Base-by-base conservation (phyloP, 257 asterid species). In the Verbascum thapsus region DNA sequence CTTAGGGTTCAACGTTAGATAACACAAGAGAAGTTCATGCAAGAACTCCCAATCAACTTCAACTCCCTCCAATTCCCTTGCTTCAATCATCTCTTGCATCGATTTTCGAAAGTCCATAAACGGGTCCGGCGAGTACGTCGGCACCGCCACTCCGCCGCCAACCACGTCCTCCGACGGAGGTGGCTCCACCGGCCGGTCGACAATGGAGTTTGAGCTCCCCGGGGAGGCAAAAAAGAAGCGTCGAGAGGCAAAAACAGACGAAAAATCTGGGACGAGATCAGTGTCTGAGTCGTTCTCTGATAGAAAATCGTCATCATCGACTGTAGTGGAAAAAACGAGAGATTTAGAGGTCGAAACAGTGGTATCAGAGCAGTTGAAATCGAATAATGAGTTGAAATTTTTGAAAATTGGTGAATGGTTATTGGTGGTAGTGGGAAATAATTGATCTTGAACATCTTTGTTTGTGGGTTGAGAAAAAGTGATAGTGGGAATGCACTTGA, bases 221-320 rank as follows among this genome's bases (percentile, higher is more conserved):
- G 97, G 97, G 20, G 92, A 76, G 51, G 96, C 70, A 70, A 85
- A 76, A 77, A 90, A 90, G 85, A 90, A 90, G 48, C 97, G 86
- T 56, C 72, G 81, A 69, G 97, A 87, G 64, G 92, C 88, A 64
- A 81, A 87, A 58, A 84, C 72, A 16, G 86, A 64, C 60, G 88
- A 53, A 76, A 90, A 72, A 53, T 87, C 96, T 0, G 91, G 94
- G 55, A 69, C 51, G 45, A 48, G 39, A 0, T 76, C 83, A 7
- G 20, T 17, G 55, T 77, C 81, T 1, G 80, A 71, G 74, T 74
- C 76, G 55, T 5, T 50, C 75, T 8, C 50, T 65, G 40, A 65
- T 26, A 22, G 63, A 70, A 6, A 43, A 26, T 26, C 42, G 26
- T 74, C 59, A 41, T 72, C 60, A 48, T 67, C 6, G 67, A 55